These are phyloP conservation scores for Sclerotinia sclerotiorum DNA, from an alignment of 2,329 filamentous ascomycete species.

Conservation along the genomic window DNA sequence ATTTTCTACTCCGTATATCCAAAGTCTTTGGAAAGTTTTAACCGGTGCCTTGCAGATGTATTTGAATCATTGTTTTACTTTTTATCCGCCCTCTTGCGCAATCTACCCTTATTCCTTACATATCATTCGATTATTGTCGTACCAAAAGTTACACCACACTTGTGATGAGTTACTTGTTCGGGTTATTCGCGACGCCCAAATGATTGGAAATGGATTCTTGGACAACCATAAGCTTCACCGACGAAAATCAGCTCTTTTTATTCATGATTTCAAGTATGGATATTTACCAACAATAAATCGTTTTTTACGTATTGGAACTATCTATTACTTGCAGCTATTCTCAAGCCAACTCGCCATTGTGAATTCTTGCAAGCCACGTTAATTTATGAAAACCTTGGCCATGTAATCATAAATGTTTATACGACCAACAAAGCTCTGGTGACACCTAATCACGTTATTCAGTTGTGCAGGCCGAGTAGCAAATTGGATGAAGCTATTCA, in stretches of 20 bases:
- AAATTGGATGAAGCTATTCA: constrained; percentile 10
- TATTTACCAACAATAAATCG: background rate
- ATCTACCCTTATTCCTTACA: background rate
- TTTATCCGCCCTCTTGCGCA: background rate
- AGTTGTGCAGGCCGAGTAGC: background rate
- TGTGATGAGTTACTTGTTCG: background rate
- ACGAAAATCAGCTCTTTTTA: background rate
- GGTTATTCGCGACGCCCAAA: background rate
- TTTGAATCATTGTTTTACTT: constrained; percentile 10
- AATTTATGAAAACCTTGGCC: constrained; percentile 6
- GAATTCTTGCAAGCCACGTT: constrained; percentile 10
- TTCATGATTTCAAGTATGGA: background rate
- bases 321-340: background rate
- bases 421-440: background rate
- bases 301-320: background rate
- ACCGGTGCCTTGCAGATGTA: constrained; percentile 6
- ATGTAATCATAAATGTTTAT: background rate
- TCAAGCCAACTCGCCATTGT: background rate
- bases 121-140: constrained; percentile 3
- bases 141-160: background rate
- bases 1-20: background rate
- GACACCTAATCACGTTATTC: constrained; percentile 13
- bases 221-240: background rate
- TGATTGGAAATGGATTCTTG: background rate
- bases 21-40: background rate